Evolutionary conservation across 2,329 filamentous ascomycete species (phyloP).

Genomic region (Diaporthe vaccinii): DNA sequence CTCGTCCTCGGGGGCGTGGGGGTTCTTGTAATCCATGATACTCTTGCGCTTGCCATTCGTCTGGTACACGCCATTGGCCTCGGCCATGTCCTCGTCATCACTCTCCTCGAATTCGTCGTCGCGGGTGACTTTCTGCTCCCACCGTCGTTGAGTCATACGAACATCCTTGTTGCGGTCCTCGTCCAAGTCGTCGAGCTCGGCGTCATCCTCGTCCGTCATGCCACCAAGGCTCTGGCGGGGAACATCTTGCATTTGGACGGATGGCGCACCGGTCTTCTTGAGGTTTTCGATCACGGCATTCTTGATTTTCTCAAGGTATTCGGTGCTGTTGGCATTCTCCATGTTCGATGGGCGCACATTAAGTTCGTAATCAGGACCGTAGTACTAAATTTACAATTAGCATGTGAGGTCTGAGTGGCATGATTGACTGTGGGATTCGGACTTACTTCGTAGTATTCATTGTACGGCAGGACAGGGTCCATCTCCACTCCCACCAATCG

Average conservation of each 20-base stretch:
- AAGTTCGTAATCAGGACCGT: slow-evolving; percentile 89
- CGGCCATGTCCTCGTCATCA: slow-evolving; percentile 87
- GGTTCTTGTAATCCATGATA: slow-evolving; percentile 66
- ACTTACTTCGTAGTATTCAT: slow-evolving; percentile 88
- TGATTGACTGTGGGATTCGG: background rate
- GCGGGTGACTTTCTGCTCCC: slow-evolving; percentile 82
- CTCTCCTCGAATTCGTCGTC: slow-evolving; percentile 89
- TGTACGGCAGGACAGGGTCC: slow-evolving; percentile 87
- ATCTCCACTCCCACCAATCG: slow-evolving; percentile 87
- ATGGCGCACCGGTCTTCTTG: slow-evolving; percentile 87
- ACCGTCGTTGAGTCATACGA: slow-evolving; percentile 83
- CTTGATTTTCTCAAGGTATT: slow-evolving; percentile 87
- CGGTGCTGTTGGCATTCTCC: slow-evolving; percentile 89
- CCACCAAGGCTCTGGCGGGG: slow-evolving; percentile 70
- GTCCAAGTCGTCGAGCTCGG: slow-evolving; percentile 77
- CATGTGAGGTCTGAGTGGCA: background rate
- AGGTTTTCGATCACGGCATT: slow-evolving; percentile 88
- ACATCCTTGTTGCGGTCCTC: slow-evolving; percentile 89
- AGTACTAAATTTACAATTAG: slow-evolving; percentile 73
- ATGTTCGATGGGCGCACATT: slow-evolving; percentile 91
- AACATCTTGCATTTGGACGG: slow-evolving; percentile 89
- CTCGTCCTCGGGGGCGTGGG: slow-evolving; percentile 57
- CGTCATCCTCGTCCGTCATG: slow-evolving; percentile 77
- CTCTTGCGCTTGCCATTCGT: slow-evolving; percentile 63
- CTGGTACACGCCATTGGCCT: slow-evolving; percentile 77